Evolutionary conservation across 2,329 filamentous ascomycete species (phyloP), one percentile per base, ranked within the genome.

Genomic region (Monosporascus cannonballus): DNA sequence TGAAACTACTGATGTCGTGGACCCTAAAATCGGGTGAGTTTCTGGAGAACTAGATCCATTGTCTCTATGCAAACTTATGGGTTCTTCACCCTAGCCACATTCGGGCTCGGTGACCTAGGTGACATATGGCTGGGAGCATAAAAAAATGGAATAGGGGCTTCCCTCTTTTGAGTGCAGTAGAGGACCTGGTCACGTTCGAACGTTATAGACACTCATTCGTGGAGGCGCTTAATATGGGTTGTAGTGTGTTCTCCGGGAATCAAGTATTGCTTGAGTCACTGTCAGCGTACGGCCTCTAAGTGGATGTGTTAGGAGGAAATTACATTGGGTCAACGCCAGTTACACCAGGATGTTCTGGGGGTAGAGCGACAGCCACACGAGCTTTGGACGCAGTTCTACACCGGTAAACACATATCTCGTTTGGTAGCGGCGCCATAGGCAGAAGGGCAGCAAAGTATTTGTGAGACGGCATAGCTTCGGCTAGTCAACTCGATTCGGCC

Each of bases 91-190:
- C 39, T 42, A 24, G 39, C 39, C 18, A 24, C 18, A 42, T 42
- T 42, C 8, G 20, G 39, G 39, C n/a, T 42, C 39, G 39, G 20
- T 42, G 39, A 14, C 30, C 30, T 14, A 11, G 30, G 9, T 24
- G n/a, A 20, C 24, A 24, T 20, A 14, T 42, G 17, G 9, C 18
- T 42, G 39, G 39, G 20, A 6, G 39, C 8, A 14, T 14, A 18
- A 24, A 42, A 8, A 24, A 24, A 24, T 18, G 9, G 1, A 4
- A 14, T 24, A 9, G 8, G 39, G 22, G 39, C 39, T 6, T 42
- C 39, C 39, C 17, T 20, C 7, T 42, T 71, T 71, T 51, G 73
- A 73, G 69, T 38, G 54, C 59, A 30, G 53, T 59, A 17, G 64
- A 41, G 56, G 66, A 65, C 20, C 53, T 56, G 22, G 60, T 55